Evolutionary conservation across 108 stramenopile species (phyloP).

Genomic region (Cyclotella sp.): DNA sequence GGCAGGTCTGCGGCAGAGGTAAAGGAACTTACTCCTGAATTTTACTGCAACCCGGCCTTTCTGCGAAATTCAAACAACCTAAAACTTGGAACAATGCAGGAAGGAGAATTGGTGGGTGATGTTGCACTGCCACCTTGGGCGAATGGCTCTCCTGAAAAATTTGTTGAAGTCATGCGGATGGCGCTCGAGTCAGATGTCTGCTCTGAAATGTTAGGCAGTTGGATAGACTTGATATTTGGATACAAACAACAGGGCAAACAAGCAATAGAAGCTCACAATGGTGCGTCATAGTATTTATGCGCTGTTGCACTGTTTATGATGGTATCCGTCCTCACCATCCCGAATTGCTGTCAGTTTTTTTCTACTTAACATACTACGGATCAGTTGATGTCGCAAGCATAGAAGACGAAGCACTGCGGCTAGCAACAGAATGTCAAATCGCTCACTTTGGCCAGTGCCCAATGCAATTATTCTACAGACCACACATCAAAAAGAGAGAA

Average conservation of each 20-base stretch:
- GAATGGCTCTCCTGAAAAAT: constrained; percentile 89
- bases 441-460: constrained; percentile 99
- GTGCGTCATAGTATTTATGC: not conserved
- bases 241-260: constrained; percentile 94
- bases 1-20: constrained; percentile 90
- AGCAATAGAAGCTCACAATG: constrained; percentile 93
- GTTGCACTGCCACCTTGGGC: constrained; percentile 99
- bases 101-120: constrained; percentile 92
- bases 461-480: constrained; percentile 74
- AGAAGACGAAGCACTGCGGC: constrained; percentile 88
- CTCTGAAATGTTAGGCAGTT: constrained; percentile 91
- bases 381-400: constrained; percentile 95
- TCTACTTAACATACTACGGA: constrained; percentile 98
- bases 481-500: constrained; percentile 40
- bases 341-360: constrained; percentile 73
- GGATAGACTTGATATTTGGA: constrained; percentile 99
- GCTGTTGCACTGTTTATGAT: not conserved
- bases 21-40: constrained; percentile 97
- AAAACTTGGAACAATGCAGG: constrained; percentile 95
- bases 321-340: not conserved
- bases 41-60: constrained; percentile 92
- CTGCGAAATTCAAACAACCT: constrained; percentile 90
- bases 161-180: constrained; percentile 87
- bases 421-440: constrained; percentile 95
- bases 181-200: constrained; percentile 75